Evolutionary conservation across 1,284 basidiomycete genomes (phyloP).

Genomic region (Ceratobasidium sp.): DNA sequence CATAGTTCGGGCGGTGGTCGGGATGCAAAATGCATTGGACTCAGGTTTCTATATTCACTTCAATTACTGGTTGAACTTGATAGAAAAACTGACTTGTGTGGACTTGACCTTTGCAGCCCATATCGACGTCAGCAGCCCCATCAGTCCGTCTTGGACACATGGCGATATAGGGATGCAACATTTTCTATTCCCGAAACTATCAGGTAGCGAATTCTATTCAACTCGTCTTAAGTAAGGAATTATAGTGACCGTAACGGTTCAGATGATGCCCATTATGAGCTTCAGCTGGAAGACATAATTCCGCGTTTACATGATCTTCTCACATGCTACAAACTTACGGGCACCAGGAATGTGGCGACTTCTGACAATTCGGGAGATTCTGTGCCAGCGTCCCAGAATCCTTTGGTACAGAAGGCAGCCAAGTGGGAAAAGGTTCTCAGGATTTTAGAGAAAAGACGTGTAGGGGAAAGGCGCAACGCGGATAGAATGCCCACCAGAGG

Average conservation of each 20-base stretch:
- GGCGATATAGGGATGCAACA: no score
- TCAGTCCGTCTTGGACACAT: neutral
- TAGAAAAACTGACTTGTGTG: neutral
- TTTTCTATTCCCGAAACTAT: neutral
- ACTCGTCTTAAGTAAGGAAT: neutral
- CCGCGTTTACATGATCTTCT: constrained; percentile 2
- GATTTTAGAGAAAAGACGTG: no score
- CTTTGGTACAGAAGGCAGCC: no score
- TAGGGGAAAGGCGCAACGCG: no score
- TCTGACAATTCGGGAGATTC: no score
- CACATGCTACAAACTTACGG: neutral
- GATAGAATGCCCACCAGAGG: no score
- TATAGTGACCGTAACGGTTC: neutral
- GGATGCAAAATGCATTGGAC: neutral
- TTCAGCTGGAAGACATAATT: neutral
- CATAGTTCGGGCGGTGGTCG: neutral
- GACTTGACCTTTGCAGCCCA: neutral
- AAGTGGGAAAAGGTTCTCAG: no score
- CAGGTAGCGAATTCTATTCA: neutral
- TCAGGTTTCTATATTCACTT: neutral
- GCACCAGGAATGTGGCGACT: no score
- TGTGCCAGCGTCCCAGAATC: no score
- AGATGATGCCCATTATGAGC: neutral
- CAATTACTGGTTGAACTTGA: neutral
- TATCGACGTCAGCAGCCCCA: neutral